Conservation (phyloP, 192 early-diverging fungal genomes). For the Entomortierella lignicola region DNA sequence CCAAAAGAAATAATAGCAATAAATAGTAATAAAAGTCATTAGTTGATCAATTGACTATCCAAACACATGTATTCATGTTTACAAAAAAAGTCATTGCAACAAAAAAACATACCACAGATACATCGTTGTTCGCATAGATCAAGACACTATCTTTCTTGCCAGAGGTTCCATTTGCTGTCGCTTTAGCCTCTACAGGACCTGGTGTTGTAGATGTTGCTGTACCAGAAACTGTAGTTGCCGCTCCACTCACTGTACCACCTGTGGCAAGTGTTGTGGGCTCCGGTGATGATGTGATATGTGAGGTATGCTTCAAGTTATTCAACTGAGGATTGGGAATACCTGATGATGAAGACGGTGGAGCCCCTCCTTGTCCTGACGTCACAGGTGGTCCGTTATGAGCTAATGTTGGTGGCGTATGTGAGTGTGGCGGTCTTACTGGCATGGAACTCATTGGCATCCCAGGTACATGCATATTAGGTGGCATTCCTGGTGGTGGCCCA, state of each 20-base stretch:
- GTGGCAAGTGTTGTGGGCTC: constrained; percentile 23
- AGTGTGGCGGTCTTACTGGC: constrained; percentile 2
- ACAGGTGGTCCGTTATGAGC: constrained; percentile 11
- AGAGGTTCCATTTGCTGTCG: constrained; percentile 1
- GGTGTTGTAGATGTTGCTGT: not conserved
- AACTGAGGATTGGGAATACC: constrained; percentile 47
- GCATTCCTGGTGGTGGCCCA: constrained; percentile 35
- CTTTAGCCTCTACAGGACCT: not conserved
- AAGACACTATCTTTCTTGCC: constrained; percentile 55
- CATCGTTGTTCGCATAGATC: constrained; percentile 60
- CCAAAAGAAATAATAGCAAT: not conserved
- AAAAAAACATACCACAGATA: constrained; percentile 61
- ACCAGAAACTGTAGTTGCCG: constrained; percentile 3
- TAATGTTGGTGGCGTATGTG: not conserved
- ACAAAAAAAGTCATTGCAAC: not conserved
- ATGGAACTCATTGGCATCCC: constrained; percentile 10
- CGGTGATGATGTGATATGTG: constrained; percentile 50
- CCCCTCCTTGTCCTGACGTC: not conserved
- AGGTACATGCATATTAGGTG: constrained; percentile 31
- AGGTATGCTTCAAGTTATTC: constrained; percentile 53
- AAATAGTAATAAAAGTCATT: too few relatives aligned
- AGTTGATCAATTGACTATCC: too few relatives aligned
- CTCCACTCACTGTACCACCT: constrained; percentile 13
- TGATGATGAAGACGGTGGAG: constrained; percentile 19
- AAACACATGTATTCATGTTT: too few relatives aligned